Conservation (phyloP, 2,329 filamentous ascomycete genomes). For the Ophiostoma himal-ulmi region DNA sequence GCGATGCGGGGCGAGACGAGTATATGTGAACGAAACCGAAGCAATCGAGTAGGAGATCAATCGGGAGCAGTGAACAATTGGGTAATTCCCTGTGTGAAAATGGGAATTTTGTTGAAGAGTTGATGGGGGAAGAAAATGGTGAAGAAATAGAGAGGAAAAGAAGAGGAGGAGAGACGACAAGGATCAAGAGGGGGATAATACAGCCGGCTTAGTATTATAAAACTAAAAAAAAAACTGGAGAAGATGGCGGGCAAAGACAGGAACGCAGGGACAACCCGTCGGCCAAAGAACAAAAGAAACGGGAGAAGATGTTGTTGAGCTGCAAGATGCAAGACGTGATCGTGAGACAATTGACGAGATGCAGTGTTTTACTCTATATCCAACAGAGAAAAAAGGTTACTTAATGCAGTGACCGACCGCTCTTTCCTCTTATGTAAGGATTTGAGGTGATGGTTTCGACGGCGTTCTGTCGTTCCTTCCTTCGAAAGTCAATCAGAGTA, state of each 20-base stretch:
- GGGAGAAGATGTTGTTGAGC: background rate
- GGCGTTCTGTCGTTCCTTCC: background rate
- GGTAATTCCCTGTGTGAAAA: background rate
- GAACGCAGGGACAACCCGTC: background rate
- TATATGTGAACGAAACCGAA: background rate
- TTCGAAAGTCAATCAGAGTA: background rate
- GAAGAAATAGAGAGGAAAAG: background rate
- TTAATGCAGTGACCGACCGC: conserved; percentile 17
- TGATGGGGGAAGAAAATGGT: background rate
- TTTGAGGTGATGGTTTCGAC: background rate
- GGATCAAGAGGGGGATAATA: background rate
- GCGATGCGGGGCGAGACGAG: background rate
- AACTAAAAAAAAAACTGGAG: conserved; percentile 1
- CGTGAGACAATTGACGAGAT: background rate
- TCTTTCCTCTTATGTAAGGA: conserved; percentile 7
- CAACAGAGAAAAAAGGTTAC: background rate
- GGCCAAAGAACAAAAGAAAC: background rate
- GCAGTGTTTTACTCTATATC: background rate
- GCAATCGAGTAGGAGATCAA: background rate
- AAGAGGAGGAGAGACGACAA: background rate
- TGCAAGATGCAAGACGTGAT: background rate
- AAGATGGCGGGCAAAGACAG: background rate
- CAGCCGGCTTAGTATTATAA: background rate
- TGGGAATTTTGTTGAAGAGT: background rate
- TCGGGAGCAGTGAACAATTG: background rate